Evolutionary conservation across 768 basidiomycete genomes (phyloP).

Genomic region (Arthromyces matolae): DNA sequence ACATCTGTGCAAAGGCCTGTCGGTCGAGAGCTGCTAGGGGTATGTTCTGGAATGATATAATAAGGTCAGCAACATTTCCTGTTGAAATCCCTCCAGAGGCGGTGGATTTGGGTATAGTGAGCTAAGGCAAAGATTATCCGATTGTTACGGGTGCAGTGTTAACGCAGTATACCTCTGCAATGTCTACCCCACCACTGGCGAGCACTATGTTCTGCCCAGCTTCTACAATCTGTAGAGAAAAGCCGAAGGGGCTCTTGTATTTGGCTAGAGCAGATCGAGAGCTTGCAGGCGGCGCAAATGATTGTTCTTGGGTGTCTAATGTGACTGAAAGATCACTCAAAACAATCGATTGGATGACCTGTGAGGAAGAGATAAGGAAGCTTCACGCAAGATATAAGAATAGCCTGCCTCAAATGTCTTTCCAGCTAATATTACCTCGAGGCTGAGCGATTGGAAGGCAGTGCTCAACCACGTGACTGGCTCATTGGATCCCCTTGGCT

Average conservation of each 20-base stretch:
- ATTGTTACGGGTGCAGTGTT: neutral
- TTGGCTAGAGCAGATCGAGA: conserved; percentile 52
- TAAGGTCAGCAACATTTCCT: conserved; percentile 59
- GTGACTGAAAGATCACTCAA: conserved; percentile 54
- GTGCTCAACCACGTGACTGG: conserved; percentile 61
- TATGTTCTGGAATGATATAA: conserved; percentile 52
- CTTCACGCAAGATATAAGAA: neutral
- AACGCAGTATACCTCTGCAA: conserved; percentile 44
- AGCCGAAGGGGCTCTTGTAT: conserved; percentile 76
- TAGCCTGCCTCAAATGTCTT: conserved; percentile 46
- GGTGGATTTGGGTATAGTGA: conserved; percentile 45
- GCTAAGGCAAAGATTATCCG: conserved; percentile 27
- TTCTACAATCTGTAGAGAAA: conserved; percentile 61
- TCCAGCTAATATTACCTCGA: conserved; percentile 61
- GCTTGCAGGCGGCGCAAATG: conserved; percentile 57
- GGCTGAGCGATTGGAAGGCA: conserved; percentile 65
- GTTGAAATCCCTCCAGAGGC: conserved; percentile 64
- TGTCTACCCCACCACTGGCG: conserved; percentile 40
- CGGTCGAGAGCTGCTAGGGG: conserved; percentile 55
- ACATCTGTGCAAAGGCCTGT: conserved; percentile 51
- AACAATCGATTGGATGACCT: conserved; percentile 64
- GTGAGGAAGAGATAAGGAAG: neutral
- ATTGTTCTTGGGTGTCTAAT: conserved; percentile 47
- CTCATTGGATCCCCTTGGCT: conserved; percentile 47
- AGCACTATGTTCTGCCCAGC: conserved; percentile 54